Base-by-base conservation (phyloP, 148 eudicot genomes). In the Chenopodium formosanum region DNA sequence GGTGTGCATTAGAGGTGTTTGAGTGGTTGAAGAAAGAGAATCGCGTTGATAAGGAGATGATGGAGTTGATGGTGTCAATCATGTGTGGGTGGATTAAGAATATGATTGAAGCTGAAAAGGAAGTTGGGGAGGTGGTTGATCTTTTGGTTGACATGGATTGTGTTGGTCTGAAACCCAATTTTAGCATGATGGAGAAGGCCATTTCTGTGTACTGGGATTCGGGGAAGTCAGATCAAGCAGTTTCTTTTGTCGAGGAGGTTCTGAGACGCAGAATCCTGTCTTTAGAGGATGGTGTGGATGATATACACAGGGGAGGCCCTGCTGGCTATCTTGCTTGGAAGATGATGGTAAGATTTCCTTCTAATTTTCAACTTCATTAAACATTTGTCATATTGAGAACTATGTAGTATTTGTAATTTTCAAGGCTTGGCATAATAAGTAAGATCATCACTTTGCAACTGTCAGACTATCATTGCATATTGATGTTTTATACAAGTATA, bases 321-420 rank as follows among this genome's bases (percentile, higher is more conserved):
- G 84, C 90, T 82, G 98, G 98, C 25, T 95, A 95, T 81, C 97
- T 95, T 84, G 97, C 97, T 72, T 95, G 98, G 98, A 95, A 93
- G 88, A 89, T 93, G 93, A 91, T 93, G 97, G 98, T 95, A 89
- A 83, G 83, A 63, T 75, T 78, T 82, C 40, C 29, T 75, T 50
- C 5, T 9, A 74, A 19, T 20, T 22, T 75, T 11, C 7, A 22
- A 14, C 27, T 25, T 72, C 29, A 34, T 75, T 69, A 14, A 23
- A 10, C 62, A 62, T 31, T 2, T 75, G 34, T 8, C 37, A 74
- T 81, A 9, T 73, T 47, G 25, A 10, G 19, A 58, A 10, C 70
- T 67, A 25, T 8, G 31, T 65, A 58, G 0, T 58, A 58, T 58
- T 14, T 58, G 7, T 58, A 58, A 17, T 22, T 20, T 6, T 40